phyloP scores from a whole-genome alignment of 2,329 filamentous ascomycete species.

The Fusarium dimerum region DNA sequence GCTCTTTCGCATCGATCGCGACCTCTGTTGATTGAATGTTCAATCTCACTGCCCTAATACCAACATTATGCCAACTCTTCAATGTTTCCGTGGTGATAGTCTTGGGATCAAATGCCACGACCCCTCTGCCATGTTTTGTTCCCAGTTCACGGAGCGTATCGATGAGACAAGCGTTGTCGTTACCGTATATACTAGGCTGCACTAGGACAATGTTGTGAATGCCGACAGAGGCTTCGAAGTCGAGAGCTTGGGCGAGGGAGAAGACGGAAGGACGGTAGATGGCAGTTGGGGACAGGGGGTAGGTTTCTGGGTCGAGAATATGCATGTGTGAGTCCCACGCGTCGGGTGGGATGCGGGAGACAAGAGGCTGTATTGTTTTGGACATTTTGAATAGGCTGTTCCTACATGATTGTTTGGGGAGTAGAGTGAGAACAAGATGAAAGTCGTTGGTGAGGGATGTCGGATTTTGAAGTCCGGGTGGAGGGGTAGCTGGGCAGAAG shows the following conservation, averaged over 20 bases:
- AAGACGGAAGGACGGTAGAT: slow-evolving; percentile 53
- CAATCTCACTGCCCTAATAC: slow-evolving; percentile 59
- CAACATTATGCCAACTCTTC: slow-evolving; percentile 54
- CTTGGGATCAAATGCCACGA: slow-evolving; percentile 57
- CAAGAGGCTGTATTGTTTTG: slow-evolving; percentile 4
- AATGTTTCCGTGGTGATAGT: slow-evolving; percentile 40
- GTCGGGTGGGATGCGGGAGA: slow-evolving; percentile 38
- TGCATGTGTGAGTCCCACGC: slow-evolving; percentile 68
- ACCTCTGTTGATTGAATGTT: slow-evolving; percentile 58
- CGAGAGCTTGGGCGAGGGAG: slow-evolving; percentile 50
- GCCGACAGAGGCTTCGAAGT: slow-evolving; percentile 52
- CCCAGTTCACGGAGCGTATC: slow-evolving; percentile 53
- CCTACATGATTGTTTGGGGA: slow-evolving; percentile 1
- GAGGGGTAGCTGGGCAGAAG: no score
- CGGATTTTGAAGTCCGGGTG: neutral
- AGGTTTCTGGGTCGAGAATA: slow-evolving; percentile 54
- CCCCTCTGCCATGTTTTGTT: slow-evolving; percentile 50
- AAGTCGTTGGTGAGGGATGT: neutral
- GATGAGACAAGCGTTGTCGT: slow-evolving; percentile 60
- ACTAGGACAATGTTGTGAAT: slow-evolving; percentile 59
- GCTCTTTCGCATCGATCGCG: slow-evolving; percentile 38
- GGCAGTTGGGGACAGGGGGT: slow-evolving; percentile 49
- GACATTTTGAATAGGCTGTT: slow-evolving; percentile 1
- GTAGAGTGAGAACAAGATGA: neutral
- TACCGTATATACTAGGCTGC: slow-evolving; percentile 63